Percentiles rank a stretch among this genome's conserved stretches.
Conservation (phyloP, 306 rosid genomes). For the Quercus robur region DNA sequence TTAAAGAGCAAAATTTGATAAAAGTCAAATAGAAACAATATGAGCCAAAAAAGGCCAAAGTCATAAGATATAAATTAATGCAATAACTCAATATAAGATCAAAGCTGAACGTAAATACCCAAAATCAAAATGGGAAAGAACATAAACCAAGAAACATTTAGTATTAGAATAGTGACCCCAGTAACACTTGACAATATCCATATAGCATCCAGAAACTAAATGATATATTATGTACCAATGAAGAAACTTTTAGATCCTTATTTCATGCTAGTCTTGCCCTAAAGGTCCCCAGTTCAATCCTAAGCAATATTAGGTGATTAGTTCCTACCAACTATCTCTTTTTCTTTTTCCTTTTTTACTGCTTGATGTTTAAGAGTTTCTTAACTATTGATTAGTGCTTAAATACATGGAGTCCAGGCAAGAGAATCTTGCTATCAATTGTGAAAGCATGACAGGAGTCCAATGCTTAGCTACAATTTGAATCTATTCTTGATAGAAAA, state of each 20-base stretch:
- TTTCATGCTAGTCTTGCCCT: background rate
- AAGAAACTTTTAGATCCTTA: background rate
- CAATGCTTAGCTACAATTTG: background rate
- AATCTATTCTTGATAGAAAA: background rate
- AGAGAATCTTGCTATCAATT: background rate
- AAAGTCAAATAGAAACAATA: background rate
- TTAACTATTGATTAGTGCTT: too few relatives aligned
- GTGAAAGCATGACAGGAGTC: background rate
- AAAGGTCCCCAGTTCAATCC: too few relatives aligned
- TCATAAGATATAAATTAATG: background rate
- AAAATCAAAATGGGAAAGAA: background rate
- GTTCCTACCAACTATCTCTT: too few relatives aligned
- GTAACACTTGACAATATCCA: background rate
- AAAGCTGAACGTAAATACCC: background rate
- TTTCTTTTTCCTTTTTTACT: too few relatives aligned
- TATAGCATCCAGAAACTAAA: background rate
- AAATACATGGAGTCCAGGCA: background rate
- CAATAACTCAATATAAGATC: background rate
- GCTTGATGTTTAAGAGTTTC: too few relatives aligned
- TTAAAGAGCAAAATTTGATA: background rate
- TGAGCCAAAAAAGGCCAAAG: background rate
- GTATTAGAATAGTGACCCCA: background rate
- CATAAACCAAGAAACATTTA: too few relatives aligned
- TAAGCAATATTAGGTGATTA: too few relatives aligned
- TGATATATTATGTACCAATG: background rate